Evolutionary conservation across 352 stramenopile genomes (phyloP).

Genomic region (Globisporangium spinosum): DNA sequence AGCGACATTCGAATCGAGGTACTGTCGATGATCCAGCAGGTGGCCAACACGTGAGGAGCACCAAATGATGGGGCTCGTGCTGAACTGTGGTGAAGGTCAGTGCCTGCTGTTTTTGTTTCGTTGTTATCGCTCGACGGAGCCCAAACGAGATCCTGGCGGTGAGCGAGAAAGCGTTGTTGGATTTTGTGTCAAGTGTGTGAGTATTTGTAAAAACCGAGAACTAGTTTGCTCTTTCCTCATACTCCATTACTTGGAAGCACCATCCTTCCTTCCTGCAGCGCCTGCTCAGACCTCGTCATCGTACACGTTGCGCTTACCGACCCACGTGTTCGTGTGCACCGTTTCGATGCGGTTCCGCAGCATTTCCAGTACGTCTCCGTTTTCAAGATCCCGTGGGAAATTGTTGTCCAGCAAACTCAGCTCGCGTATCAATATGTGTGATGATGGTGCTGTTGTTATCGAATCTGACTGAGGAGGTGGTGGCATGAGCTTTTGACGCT

Average conservation of each 20-base stretch:
- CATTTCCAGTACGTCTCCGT: constrained; percentile 22
- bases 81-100: neutral
- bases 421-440: constrained; percentile 32
- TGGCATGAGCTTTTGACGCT: constrained; percentile 14
- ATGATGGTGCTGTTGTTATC: neutral
- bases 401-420: constrained; percentile 75
- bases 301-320: constrained; percentile 67
- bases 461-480: no score
- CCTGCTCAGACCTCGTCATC: constrained; percentile 67
- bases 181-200: neutral
- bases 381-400: constrained; percentile 32
- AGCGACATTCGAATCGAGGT: constrained; percentile 21
- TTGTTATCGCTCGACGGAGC: neutral
- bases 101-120: neutral
- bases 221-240: neutral
- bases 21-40: constrained; percentile 10
- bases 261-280: neutral
- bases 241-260: neutral
- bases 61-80: neutral
- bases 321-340: constrained; percentile 64
- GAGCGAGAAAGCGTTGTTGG: neutral
- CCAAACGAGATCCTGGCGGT: neutral
- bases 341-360: constrained; percentile 36
- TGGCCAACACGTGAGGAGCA: neutral
- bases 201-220: constrained; percentile 6